These are phyloP conservation scores for Colletotrichum godetiae DNA, from an alignment of 2,329 filamentous ascomycete species.

Conservation along the genomic window DNA sequence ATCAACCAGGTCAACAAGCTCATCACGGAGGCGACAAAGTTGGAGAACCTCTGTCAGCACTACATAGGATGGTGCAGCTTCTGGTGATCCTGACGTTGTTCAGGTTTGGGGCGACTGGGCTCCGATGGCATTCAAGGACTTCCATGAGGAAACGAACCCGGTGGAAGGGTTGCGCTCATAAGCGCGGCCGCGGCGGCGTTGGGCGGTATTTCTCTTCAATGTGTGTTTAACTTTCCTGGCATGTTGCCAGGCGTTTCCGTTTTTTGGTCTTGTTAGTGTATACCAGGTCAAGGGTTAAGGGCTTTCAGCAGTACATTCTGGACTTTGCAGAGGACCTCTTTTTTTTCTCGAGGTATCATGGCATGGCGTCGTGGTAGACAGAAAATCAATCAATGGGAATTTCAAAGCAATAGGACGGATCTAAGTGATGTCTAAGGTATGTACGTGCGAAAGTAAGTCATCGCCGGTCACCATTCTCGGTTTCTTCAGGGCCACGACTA, in stretches of 20 bases:
- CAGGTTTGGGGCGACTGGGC: background rate
- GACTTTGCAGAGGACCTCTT: conserved; percentile 10
- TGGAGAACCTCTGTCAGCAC: conserved; percentile 98
- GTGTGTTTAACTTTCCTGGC: conserved; percentile 25
- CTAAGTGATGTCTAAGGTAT: background rate
- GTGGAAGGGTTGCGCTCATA: background rate
- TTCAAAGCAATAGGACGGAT: background rate
- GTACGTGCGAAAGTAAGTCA: background rate
- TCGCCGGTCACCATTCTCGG: background rate
- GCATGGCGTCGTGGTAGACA: conserved; percentile 32
- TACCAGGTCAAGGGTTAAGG: conserved; percentile 24
- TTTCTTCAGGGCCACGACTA: background rate
- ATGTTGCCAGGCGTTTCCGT: background rate
- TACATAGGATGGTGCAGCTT: conserved; percentile 99
- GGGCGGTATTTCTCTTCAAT: conserved; percentile 21
- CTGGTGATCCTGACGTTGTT: conserved; percentile 69
- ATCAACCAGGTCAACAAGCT: conserved; percentile 93
- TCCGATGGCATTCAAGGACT: background rate
- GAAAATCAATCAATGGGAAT: conserved; percentile 14
- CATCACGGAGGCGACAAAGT: conserved; percentile 92
- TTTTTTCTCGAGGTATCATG: conserved; percentile 26
- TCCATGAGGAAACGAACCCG: background rate
- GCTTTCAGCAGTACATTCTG: background rate
- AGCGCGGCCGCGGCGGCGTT: background rate
- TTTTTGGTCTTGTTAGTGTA: conserved; percentile 26